phyloP scores from a whole-genome alignment of 2,329 filamentous ascomycete species.

The Fusarium vanettenii region DNA sequence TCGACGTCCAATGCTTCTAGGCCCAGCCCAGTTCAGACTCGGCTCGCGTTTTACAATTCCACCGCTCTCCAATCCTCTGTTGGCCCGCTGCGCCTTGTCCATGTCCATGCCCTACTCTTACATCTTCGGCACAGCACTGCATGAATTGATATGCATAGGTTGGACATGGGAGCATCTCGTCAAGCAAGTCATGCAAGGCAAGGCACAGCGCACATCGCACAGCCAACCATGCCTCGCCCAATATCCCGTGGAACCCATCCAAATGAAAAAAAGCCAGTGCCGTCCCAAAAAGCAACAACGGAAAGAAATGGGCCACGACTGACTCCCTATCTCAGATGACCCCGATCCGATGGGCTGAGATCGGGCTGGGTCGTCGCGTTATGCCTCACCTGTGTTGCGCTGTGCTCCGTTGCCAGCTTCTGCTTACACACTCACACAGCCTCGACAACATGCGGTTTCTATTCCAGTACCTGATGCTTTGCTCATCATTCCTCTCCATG shows the following conservation, averaged over 20 bases:
- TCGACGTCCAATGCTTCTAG: slow-evolving; percentile 1
- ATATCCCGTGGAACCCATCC: slow-evolving; percentile 13
- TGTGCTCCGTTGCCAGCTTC: not conserved
- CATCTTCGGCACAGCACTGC: slow-evolving; percentile 19
- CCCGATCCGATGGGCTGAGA: slow-evolving; percentile 33
- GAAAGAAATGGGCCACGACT: not conserved
- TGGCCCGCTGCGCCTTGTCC: slow-evolving; percentile 3
- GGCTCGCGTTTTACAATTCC: slow-evolving; percentile 17
- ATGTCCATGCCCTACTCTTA: slow-evolving; percentile 21
- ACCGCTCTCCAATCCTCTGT: slow-evolving; percentile 4
- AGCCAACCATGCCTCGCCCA: slow-evolving; percentile 11
- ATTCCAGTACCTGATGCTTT: slow-evolving; percentile 5
- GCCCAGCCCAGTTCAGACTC: not conserved
- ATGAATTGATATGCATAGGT: slow-evolving; percentile 32
- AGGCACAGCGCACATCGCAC: not conserved
- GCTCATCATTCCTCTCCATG: slow-evolving; percentile 14
- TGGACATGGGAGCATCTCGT: slow-evolving; percentile 27
- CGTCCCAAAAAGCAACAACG: slow-evolving; percentile 9
- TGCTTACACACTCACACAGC: slow-evolving; percentile 13
- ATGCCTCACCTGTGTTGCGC: slow-evolving; percentile 4
- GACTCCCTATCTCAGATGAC: slow-evolving; percentile 29
- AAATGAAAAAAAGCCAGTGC: slow-evolving; percentile 1
- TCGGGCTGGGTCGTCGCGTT: slow-evolving; percentile 24
- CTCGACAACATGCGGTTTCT: slow-evolving; percentile 26
- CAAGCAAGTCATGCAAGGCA: slow-evolving; percentile 17